Conservation (phyloP, 2,329 filamentous ascomycete genomes). For the Phaeoacremonium minimum region DNA sequence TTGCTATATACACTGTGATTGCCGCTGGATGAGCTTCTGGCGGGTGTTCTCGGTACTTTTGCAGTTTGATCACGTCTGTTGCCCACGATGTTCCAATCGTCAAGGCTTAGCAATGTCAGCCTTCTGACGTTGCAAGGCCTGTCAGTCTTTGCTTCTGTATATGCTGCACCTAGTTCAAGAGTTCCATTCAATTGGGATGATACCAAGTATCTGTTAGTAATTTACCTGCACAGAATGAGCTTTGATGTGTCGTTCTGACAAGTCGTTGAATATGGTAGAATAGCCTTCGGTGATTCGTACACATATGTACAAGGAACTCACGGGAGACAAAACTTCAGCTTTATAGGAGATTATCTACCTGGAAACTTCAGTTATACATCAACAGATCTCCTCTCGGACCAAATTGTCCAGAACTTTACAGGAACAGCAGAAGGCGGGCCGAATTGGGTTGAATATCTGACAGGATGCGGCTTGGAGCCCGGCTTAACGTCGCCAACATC, state of each 20-base stretch:
- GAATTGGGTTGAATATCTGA: slow-evolving; percentile 51
- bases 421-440: slow-evolving; percentile 47
- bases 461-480: slow-evolving; percentile 39
- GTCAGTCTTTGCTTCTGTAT: too few relatives aligned
- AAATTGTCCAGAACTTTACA: slow-evolving; percentile 48
- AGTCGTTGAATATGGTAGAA: slow-evolving; percentile 13
- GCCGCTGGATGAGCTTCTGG: too few relatives aligned
- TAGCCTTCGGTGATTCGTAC: slow-evolving; percentile 47
- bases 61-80: too few relatives aligned
- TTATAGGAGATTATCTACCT: slow-evolving; percentile 49
- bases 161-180: too few relatives aligned
- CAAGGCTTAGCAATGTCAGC: too few relatives aligned
- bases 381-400: slow-evolving; percentile 34
- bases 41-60: too few relatives aligned
- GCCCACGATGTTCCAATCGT: too few relatives aligned
- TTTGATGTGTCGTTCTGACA: neutral
- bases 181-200: slow-evolving; percentile 15
- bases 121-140: too few relatives aligned
- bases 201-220: slow-evolving; percentile 15
- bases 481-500: slow-evolving; percentile 35
- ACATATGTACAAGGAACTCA: slow-evolving; percentile 48
- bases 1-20: too few relatives aligned
- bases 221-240: too few relatives aligned
- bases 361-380: slow-evolving; percentile 39
- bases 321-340: slow-evolving; percentile 46